These are phyloP conservation scores for Talaromyces sp. DNA, from an alignment of 2,329 filamentous ascomycete genomes.

Conservation along the genomic window DNA sequence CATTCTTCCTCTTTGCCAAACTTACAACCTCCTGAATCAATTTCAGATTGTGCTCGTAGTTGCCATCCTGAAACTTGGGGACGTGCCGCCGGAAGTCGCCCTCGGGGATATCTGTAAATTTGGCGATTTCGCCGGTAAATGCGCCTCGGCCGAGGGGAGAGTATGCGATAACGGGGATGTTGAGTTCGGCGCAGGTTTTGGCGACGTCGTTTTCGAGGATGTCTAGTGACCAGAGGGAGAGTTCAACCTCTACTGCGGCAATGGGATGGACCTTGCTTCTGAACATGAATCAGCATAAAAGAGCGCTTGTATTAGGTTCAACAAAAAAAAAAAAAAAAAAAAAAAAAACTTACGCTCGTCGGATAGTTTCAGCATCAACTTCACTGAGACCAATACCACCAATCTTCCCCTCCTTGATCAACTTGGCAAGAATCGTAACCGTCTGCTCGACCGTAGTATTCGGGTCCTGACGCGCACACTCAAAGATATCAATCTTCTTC, in stretches of 20 bases:
- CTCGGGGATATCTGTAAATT: constrained; percentile 45
- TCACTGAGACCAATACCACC: constrained; percentile 44
- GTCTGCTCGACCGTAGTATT: constrained; percentile 50
- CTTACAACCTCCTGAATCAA: constrained; percentile 46
- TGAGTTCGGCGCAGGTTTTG: constrained; percentile 53
- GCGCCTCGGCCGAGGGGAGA: constrained; percentile 60
- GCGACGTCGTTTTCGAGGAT: constrained; percentile 59
- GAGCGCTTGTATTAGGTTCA: not conserved
- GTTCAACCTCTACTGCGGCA: constrained; percentile 59
- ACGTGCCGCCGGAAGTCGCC: constrained; percentile 45
- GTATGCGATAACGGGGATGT: constrained; percentile 59
- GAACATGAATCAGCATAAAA: not conserved
- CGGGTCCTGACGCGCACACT: constrained; percentile 56
- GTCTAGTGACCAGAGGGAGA: constrained; percentile 56
- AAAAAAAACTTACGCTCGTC: constrained; percentile 33
- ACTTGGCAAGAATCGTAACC: constrained; percentile 36
- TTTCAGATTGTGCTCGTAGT: constrained; percentile 50
- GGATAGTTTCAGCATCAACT: constrained; percentile 45
- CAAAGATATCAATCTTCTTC: constrained; percentile 57
- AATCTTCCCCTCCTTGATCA: constrained; percentile 44
- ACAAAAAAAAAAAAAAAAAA: too few relatives aligned
- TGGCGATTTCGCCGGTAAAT: constrained; percentile 50
- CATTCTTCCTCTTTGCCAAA: constrained; percentile 45
- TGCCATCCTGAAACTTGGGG: constrained; percentile 52
- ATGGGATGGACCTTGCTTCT: constrained; percentile 49